Base-by-base conservation (phyloP, 2,329 filamentous ascomycete species). In the Celoporthe dispersa region DNA sequence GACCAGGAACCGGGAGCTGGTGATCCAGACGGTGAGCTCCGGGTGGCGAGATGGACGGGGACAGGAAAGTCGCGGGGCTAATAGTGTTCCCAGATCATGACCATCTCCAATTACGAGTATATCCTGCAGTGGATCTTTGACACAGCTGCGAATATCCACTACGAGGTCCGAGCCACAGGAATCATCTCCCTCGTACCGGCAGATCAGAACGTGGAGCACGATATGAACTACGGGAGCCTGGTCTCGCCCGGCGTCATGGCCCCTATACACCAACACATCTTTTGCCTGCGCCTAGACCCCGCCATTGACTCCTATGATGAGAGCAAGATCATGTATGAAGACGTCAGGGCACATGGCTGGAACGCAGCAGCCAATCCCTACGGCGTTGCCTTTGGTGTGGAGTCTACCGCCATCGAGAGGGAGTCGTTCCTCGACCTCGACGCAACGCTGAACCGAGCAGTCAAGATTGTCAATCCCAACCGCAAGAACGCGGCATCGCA, bases 241-340 rank as follows among this genome's bases (percentile, higher is more conserved):
- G 86, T 89, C 3, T 81, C 80, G 8, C 82, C 83, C 0, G 86
- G 86, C 1, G 84, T 85, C 0, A 79, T 88, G 19, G 87, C 86
- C 0, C 84, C 85, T 64, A 86, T 88, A 75, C 87, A 89, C 73
- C 87, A 89, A 73, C 87, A 89, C 77, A 81, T 89, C 67, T 88
- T 89, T 78, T 81, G 78, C 63, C 73, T 85, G 37, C 82, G 86
- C 3, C 83, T 88, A 55, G 86, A 88, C 73, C 86, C 87, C 0
- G 84, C 85, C 28, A 81, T 88, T 70, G 86, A 88, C 73, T 86
- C 86, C 22, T 78, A 85, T 72, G 77, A 79, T 25, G 88, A 88
- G 75, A 84, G 37, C 28, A 51, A 83, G 0, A 78, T 87, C 25
- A 74, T 87, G 69, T 87, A 90, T 74, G 83, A 87, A 68, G 87